phyloP scores from a whole-genome alignment of 306 rosid genomes.

The Canavalia ensiformis region DNA sequence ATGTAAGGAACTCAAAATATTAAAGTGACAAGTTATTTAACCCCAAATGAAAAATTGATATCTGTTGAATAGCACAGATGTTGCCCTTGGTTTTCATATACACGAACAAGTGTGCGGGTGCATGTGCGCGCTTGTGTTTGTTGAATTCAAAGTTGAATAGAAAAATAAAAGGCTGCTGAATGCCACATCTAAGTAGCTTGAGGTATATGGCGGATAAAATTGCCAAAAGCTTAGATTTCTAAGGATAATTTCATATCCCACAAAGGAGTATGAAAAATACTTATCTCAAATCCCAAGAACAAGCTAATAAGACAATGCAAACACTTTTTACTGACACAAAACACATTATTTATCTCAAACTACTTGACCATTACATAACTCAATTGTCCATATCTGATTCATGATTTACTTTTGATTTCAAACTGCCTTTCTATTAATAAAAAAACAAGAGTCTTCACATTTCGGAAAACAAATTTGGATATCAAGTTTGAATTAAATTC shows the following conservation, averaged over 20 bases:
- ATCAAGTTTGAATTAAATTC: not conserved
- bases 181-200: not conserved
- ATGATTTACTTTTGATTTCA: not conserved
- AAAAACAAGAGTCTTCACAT: not conserved
- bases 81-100: not conserved
- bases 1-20: not conserved
- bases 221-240: not conserved
- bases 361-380: not conserved
- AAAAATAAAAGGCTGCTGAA: not conserved
- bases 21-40: not conserved
- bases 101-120: not conserved
- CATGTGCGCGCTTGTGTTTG: not conserved
- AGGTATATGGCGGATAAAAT: not conserved
- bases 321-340: not conserved
- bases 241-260: not conserved
- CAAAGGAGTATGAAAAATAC: not conserved
- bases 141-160: not conserved
- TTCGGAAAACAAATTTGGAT: not conserved
- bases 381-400: constrained; percentile 11
- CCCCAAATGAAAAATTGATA: not conserved
- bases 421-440: not conserved
- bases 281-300: not conserved
- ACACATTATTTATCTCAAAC: not conserved
- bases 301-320: not conserved
- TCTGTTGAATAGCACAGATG: not conserved